Evolutionary conservation across 441 rosid genomes (phyloP), one percentile per base, ranked within the genome.

Genomic region (Syzygium malaccense): DNA sequence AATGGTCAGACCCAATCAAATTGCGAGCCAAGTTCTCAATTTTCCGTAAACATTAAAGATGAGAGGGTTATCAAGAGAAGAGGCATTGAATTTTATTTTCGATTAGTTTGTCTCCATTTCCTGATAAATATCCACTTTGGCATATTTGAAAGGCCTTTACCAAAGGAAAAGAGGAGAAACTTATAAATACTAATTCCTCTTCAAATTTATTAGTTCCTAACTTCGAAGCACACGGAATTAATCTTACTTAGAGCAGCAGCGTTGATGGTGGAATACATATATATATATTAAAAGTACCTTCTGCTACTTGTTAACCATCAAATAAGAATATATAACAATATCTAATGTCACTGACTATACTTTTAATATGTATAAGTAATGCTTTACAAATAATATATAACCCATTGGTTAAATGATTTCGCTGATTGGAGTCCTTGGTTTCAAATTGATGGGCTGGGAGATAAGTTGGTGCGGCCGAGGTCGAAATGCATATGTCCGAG

Each of bases 201-300:
- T 62, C 71, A n/a, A 62, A n/a, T 2, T 62, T 62, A 7, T 62
- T 32, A 62, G n/a, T 62, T n/a, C 71, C 30, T 14, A n/a, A 62
- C 37, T 62, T 19, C 19, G 5, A n/a, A n/a, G 8, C 71, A n/a
- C 33, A 14, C 17, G 5, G 37, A 62, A 28, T n/a, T 62, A 62
- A 62, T 62, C 68, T n/a, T 62, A 62, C 14, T n/a, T 62, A 62
- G 68, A 6, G 68, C 4, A 14, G 68, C n/a, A 62, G 15, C 12
- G 30, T 58, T 58, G 64, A 26, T 26, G 28, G 8, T 58, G 64
- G 32, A 28, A 26, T 25, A 58, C 95, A 62, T 25, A 95, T 92
- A 85, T 95, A 90, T 41, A 33, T 33, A 33, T 41, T 5, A 41
- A 41, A 41, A 41, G 45, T 41, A 41, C 45, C 45, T 41, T 41